phyloP scores from a whole-genome alignment of 75 land plant genomes.

The Gnetum montanum region DNA sequence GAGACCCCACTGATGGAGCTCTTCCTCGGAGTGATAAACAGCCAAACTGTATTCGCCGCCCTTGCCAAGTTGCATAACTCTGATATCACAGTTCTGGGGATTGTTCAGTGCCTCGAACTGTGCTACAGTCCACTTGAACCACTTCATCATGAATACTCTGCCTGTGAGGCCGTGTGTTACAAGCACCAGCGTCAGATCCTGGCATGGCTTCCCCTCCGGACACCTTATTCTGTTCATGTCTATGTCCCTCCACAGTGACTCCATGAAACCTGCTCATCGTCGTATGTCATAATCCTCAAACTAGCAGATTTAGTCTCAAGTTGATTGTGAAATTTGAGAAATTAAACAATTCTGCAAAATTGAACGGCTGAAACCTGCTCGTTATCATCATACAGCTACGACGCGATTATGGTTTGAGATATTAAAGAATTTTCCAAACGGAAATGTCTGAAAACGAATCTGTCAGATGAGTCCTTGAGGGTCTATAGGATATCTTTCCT shows the following conservation, averaged over 20 bases:
- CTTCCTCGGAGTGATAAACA: conserved; percentile 60
- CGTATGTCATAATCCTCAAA: neutral
- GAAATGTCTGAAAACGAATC: neutral
- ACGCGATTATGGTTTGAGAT: neutral
- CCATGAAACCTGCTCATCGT: conserved; percentile 65
- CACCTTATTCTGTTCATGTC: conserved; percentile 60
- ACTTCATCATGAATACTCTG: conserved; percentile 89
- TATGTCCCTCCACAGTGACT: conserved; percentile 92
- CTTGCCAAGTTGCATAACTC: conserved; percentile 76
- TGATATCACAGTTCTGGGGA: conserved; percentile 57
- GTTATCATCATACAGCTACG: no score
- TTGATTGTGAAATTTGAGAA: neutral
- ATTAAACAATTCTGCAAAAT: no score
- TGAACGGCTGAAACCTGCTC: no score
- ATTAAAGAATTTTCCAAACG: neutral
- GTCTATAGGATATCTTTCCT: no score
- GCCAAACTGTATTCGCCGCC: conserved; percentile 89
- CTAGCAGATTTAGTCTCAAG: neutral
- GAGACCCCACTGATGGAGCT: conserved; percentile 71
- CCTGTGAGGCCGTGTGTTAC: conserved; percentile 76
- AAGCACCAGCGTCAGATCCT: conserved; percentile 65
- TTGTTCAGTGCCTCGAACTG: conserved; percentile 85
- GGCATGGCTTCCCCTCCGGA: conserved; percentile 3
- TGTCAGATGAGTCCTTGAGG: neutral
- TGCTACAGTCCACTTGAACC: conserved; percentile 96